phyloP scores from a whole-genome alignment of 148 eudicot genomes.

The Diospyros kaki region DNA sequence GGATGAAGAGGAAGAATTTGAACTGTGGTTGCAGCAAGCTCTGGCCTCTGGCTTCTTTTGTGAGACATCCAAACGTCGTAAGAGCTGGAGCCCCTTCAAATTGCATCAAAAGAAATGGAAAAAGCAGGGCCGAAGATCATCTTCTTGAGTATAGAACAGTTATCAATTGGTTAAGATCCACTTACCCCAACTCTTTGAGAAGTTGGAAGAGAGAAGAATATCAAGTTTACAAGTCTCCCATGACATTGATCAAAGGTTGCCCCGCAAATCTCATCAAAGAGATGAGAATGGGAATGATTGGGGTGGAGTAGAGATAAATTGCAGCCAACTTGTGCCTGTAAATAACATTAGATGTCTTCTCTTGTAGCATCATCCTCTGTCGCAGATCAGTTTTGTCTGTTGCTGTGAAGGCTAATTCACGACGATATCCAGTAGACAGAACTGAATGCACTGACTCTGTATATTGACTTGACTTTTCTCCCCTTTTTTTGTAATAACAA shows the following conservation, averaged over 20 bases:
- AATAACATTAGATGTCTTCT: conserved; percentile 8
- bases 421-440: background rate
- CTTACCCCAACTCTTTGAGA: background rate
- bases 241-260: background rate
- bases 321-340: conserved; percentile 14
- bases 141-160: conserved; percentile 23
- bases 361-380: conserved; percentile 9
- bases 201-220: background rate
- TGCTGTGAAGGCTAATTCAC: background rate
- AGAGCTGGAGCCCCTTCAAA: conserved; percentile 95
- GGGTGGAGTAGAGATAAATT: background rate
- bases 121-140: conserved; percentile 72
- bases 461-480: background rate
- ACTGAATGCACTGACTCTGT: conserved; percentile 2
- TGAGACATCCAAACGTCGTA: conserved; percentile 83
- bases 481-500: background rate
- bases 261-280: background rate
- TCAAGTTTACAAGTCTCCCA: background rate
- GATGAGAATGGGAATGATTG: conserved; percentile 8
- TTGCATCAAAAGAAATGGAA: conserved; percentile 60
- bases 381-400: conserved; percentile 13
- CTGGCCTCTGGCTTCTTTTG: conserved; percentile 89
- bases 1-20: conserved; percentile 90
- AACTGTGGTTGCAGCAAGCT: conserved; percentile 92
- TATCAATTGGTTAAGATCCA: background rate